Evolutionary conservation across 805 yeast species (phyloP).

Genomic region (Metschnikowia gelsemii): DNA sequence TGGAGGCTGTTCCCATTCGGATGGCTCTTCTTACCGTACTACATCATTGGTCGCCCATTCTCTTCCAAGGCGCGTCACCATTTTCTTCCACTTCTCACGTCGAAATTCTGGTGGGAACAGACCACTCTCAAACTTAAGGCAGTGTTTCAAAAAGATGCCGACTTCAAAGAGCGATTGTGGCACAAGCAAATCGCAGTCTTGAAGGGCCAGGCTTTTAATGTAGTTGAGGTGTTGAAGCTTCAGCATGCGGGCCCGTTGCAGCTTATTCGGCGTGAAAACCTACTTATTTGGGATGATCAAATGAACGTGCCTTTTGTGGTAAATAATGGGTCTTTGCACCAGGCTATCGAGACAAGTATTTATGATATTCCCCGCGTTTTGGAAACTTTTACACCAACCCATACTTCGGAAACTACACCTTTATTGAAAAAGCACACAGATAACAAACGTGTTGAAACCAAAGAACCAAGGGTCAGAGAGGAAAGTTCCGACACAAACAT

Average conservation of each 20-base stretch:
- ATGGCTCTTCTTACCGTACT: constrained; percentile 67
- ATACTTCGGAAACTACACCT: constrained; percentile 11
- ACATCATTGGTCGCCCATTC: constrained; percentile 67
- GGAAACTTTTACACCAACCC: no score
- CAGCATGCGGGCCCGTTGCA: constrained; percentile 66
- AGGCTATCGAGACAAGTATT: constrained; percentile 40
- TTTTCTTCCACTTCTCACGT: constrained; percentile 57
- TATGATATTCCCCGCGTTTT: constrained; percentile 17
- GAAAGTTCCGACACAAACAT: neutral
- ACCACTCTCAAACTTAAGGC: constrained; percentile 46
- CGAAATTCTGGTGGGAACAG: constrained; percentile 70
- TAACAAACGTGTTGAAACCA: neutral
- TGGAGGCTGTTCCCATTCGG: constrained; percentile 81
- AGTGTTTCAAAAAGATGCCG: constrained; percentile 54
- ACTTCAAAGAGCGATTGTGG: constrained; percentile 68
- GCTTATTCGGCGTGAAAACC: constrained; percentile 55
- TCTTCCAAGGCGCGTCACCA: constrained; percentile 53
- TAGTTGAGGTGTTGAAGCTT: constrained; percentile 60
- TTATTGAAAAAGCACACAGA: constrained; percentile 1
- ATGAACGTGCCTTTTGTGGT: constrained; percentile 51
- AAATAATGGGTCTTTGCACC: constrained; percentile 31
- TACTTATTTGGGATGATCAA: constrained; percentile 58
- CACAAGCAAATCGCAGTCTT: constrained; percentile 64
- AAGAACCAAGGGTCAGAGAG: neutral
- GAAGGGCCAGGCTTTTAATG: constrained; percentile 77